phyloP scores from a whole-genome alignment of 371 early-diverging fungal species.

The Saksenaea oblongispora region DNA sequence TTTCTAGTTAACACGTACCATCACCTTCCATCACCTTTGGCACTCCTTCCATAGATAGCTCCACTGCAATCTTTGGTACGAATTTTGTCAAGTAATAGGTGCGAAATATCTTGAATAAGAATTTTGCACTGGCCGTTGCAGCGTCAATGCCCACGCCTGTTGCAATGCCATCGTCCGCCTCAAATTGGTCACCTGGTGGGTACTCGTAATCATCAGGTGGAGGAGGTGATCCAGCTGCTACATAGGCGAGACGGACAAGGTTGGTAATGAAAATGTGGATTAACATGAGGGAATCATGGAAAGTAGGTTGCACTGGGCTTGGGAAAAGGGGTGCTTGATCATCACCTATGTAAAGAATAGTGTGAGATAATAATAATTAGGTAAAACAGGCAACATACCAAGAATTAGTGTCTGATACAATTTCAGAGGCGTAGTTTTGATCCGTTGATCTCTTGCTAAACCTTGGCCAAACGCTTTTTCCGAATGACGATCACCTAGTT shows the following conservation, averaged over 20 bases:
- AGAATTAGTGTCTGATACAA: constrained; percentile 35
- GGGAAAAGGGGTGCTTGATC: constrained; percentile 59
- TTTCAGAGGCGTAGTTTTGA: constrained; percentile 28
- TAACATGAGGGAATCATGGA: constrained; percentile 57
- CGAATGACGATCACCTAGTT: constrained; percentile 37
- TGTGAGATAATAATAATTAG: background rate
- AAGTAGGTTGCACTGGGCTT: constrained; percentile 57
- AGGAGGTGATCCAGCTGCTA: constrained; percentile 68
- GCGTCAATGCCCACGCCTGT: constrained; percentile 70
- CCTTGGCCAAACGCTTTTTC: constrained; percentile 37
- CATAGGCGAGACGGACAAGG: constrained; percentile 64
- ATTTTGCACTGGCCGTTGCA: constrained; percentile 66
- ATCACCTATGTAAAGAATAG: constrained; percentile 33
- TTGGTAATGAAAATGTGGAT: constrained; percentile 60
- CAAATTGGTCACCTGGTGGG: constrained; percentile 51
- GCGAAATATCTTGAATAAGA: constrained; percentile 69
- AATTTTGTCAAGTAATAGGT: constrained; percentile 69
- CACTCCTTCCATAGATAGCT: constrained; percentile 37
- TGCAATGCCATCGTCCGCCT: constrained; percentile 65
- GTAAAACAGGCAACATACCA: background rate
- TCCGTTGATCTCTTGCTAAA: constrained; percentile 33
- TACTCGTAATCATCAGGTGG: constrained; percentile 60
- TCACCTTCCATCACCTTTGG: constrained; percentile 35
- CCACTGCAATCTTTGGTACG: constrained; percentile 64
- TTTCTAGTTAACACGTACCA: constrained; percentile 13